Evolutionary conservation across 1,284 basidiomycete genomes (phyloP).

Genomic region (Trichosporon sp.): DNA sequence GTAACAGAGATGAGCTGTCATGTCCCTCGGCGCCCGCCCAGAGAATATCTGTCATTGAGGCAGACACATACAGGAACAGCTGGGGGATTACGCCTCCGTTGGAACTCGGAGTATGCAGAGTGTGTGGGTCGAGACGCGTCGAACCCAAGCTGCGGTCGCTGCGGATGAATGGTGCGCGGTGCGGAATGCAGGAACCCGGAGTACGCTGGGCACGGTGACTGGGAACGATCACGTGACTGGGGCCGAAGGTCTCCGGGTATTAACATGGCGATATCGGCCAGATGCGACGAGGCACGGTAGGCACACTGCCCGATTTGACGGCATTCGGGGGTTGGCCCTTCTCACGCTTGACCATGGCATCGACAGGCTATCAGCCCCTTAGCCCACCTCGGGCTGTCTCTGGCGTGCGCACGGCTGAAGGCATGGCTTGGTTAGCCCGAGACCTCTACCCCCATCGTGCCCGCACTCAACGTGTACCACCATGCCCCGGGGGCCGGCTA

Average conservation of each 20-base stretch:
- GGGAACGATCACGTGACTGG: background rate
- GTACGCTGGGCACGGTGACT: too few species aligned
- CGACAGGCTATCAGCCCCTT: background rate
- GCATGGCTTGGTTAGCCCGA: conserved; percentile 12
- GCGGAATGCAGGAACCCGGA: conserved; percentile 2
- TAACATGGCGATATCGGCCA: conserved; percentile 1
- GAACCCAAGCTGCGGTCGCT: background rate
- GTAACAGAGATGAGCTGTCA: background rate
- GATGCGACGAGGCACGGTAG: conserved; percentile 3
- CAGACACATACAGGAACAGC: background rate
- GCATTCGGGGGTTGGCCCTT: conserved; percentile 4
- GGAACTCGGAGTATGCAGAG: background rate
- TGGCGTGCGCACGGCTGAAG: background rate
- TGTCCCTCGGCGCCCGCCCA: background rate
- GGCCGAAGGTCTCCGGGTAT: background rate
- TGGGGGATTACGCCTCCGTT: background rate
- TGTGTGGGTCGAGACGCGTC: background rate
- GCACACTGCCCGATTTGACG: conserved; percentile 5
- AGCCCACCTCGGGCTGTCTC: background rate
- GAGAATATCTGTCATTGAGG: background rate
- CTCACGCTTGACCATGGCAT: background rate
- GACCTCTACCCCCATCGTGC: background rate
- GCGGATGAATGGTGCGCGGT: background rate
- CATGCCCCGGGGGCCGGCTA: conserved; percentile 1
- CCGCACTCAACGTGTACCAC: background rate